Conservation (phyloP, 2,329 filamentous ascomycete species). For the Colletotrichum limetticola region DNA sequence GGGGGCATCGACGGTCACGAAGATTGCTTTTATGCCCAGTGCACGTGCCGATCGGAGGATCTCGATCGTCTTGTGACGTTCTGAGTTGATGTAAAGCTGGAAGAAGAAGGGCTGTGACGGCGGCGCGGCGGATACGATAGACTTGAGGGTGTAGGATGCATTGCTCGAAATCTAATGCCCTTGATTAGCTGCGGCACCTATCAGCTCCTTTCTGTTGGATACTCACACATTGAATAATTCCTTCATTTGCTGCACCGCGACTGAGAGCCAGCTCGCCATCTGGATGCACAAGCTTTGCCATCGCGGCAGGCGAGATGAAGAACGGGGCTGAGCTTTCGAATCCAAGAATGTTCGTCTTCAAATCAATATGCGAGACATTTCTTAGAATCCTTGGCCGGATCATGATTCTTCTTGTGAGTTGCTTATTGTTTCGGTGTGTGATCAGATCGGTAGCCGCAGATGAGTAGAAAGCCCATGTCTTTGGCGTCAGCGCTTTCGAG, state of each 20-base stretch:
- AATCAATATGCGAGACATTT: conserved; percentile 74
- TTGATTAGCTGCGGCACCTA: neutral
- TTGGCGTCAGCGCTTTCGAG: conserved; percentile 39
- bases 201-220: rapidly evolving
- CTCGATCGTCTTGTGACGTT: conserved; percentile 60
- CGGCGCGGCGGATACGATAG: conserved; percentile 52
- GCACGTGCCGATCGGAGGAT: conserved; percentile 57
- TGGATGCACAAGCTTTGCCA: conserved; percentile 71
- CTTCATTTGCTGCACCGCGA: conserved; percentile 50
- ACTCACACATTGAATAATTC: conserved; percentile 60
- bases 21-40: conserved; percentile 61
- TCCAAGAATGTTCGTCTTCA: conserved; percentile 65
- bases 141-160: conserved; percentile 58
- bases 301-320: conserved; percentile 72
- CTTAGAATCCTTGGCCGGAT: conserved; percentile 84
- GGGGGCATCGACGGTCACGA: conserved; percentile 69
- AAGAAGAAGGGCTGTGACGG: conserved; percentile 61
- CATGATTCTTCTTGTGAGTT: conserved; percentile 68
- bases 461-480: conserved; percentile 75
- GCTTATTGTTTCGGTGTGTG: conserved; percentile 79
- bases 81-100: conserved; percentile 70
- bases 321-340: conserved; percentile 63
- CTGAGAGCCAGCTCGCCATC: conserved; percentile 61
- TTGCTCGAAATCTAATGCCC: conserved; percentile 57
- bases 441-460: conserved; percentile 84